Evolutionary conservation across 441 rosid species (phyloP).

Genomic region (California macrophylla): DNA sequence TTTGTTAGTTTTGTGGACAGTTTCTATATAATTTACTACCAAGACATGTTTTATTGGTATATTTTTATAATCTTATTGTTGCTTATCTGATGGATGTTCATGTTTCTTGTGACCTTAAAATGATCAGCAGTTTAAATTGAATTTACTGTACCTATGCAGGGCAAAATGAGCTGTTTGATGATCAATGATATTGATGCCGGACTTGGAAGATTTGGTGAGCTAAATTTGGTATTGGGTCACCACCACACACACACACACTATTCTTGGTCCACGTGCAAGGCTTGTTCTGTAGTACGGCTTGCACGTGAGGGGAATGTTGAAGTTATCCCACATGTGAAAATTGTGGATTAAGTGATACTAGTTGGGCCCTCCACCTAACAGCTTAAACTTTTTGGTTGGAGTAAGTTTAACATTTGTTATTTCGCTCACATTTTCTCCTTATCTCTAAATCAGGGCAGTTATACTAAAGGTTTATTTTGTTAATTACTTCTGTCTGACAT

Average conservation of each 20-base stretch:
- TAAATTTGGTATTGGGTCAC: too few species aligned
- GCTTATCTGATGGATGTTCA: constrained; percentile 4
- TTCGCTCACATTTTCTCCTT: neutral
- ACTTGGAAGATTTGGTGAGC: constrained; percentile 90
- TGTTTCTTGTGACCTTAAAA: constrained; percentile 8
- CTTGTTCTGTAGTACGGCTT: too few species aligned
- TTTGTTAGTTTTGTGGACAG: neutral
- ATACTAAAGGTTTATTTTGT: neutral
- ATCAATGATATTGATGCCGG: constrained; percentile 96
- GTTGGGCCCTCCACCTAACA: too few species aligned
- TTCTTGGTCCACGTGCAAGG: too few species aligned
- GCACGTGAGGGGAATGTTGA: too few species aligned
- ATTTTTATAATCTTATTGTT: neutral
- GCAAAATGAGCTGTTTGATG: constrained; percentile 93
- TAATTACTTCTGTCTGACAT: constrained; percentile 1
- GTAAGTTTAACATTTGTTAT: too few species aligned
- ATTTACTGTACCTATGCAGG: constrained; percentile 42
- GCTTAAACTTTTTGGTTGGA: too few species aligned
- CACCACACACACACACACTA: too few species aligned
- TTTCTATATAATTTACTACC: neutral
- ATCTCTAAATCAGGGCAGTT: neutral
- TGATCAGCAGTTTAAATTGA: constrained; percentile 15
- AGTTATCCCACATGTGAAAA: too few species aligned
- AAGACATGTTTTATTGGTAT: neutral
- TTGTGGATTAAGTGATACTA: too few species aligned